phyloP scores from a whole-genome alignment of 495 filamentous ascomycete genomes.

The Lophiotrema nucula region DNA sequence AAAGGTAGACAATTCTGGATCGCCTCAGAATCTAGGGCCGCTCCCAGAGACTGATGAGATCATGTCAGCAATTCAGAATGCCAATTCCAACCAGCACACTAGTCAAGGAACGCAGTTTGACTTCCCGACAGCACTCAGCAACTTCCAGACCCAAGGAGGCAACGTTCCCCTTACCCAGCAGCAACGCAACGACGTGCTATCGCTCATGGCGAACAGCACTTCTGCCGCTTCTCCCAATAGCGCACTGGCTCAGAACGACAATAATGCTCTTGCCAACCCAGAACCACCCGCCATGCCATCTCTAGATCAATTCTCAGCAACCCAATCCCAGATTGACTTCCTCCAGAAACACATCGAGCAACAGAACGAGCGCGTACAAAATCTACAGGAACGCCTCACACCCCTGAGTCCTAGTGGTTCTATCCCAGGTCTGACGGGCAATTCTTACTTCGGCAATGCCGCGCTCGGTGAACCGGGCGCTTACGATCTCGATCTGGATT shows the following conservation, averaged over 20 bases:
- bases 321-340: slow-evolving; percentile 69
- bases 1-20: slow-evolving; percentile 33
- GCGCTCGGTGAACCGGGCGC: slow-evolving; percentile 35
- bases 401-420: slow-evolving; percentile 76
- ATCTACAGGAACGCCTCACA: slow-evolving; percentile 66
- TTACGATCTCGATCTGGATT: slow-evolving; percentile 36
- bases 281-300: slow-evolving; percentile 59
- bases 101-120: slow-evolving; percentile 55
- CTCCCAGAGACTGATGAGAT: slow-evolving; percentile 61
- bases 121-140: slow-evolving; percentile 71
- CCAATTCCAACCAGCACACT: slow-evolving; percentile 42
- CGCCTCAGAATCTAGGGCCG: slow-evolving; percentile 28
- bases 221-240: slow-evolving; percentile 27
- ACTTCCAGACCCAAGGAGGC: slow-evolving; percentile 63
- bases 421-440: slow-evolving; percentile 66
- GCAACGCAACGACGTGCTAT: slow-evolving; percentile 76
- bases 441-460: slow-evolving; percentile 39
- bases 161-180: slow-evolving; percentile 69
- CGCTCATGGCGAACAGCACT: slow-evolving; percentile 66
- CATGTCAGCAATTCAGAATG: slow-evolving; percentile 63
- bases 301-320: slow-evolving; percentile 52
- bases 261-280: slow-evolving; percentile 61
- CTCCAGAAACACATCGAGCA: slow-evolving; percentile 70
- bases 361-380: slow-evolving; percentile 68
- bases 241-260: slow-evolving; percentile 35